Base-by-base conservation (phyloP, 345 rosid species). In the Zanthoxylum bungeanum region DNA sequence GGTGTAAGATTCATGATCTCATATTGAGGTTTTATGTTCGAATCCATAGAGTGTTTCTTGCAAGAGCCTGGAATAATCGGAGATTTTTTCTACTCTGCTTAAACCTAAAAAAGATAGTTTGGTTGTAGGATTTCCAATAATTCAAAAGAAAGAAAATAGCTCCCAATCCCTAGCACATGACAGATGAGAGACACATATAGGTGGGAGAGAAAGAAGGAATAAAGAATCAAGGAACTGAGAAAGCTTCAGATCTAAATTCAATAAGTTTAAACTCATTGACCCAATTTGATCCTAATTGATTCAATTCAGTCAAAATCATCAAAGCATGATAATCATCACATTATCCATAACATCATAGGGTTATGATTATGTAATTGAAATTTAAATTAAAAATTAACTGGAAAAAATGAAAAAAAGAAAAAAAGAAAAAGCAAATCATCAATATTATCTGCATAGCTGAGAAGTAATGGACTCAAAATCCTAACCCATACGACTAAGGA, bases 401-500 rank as follows among this genome's bases (percentile, higher is more conserved):
- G n/a, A n/a, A n/a, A n/a, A n/a, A n/a, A n/a, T n/a, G n/a, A n/a
- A n/a, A n/a, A n/a, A n/a, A n/a, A n/a, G n/a, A n/a, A n/a, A n/a
- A n/a, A n/a, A n/a, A n/a, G n/a, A n/a, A n/a, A n/a, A n/a, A n/a
- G n/a, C n/a, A n/a, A 44, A 4, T 3, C 19, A 12, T 44, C 49
- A 14, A 0, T 10, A 3, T 0, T 1, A 19, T 25, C 33, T 27
- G 30, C 8, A 0, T 27, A 33, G 63, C 11, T 61, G 17, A 39
- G 25, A 53, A 0, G 19, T 14, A 50, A 33, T 68, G 73, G 56
- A 33, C 33, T 28, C 7, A 60, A 55, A 62, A 47, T 56, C 75
- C n/a, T 17, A 19, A 37, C 14, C 66, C 49, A 53, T 52, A 66
- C 28, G 24, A 39, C 14, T n/a, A n/a, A n/a, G n/a, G n/a, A n/a